phyloP scores from a whole-genome alignment of 371 early-diverging fungal genomes.

The Catenaria anguillulae region DNA sequence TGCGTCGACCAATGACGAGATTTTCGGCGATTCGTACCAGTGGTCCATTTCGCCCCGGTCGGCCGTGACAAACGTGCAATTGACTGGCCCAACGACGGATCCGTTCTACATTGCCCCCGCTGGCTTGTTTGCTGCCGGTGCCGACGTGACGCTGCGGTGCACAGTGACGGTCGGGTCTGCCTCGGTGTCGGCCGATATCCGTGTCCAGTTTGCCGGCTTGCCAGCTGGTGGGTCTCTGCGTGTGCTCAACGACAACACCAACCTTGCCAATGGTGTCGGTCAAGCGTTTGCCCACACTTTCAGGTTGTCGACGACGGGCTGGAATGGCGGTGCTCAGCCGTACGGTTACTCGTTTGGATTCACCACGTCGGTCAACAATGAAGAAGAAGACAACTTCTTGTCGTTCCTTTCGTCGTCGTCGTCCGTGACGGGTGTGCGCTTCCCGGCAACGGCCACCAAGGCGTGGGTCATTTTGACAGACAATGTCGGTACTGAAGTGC shows the following conservation, averaged over 20 bases:
- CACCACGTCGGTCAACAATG: not conserved
- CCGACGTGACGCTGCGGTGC: not conserved
- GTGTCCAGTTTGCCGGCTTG: not conserved
- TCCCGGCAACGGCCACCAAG: not conserved
- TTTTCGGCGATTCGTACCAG: not conserved
- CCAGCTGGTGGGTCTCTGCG: not conserved
- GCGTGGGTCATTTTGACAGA: not conserved
- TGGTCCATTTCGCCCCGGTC: not conserved
- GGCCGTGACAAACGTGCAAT: not conserved
- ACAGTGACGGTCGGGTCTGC: not conserved
- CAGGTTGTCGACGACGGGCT: not conserved
- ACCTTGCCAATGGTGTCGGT: not conserved
- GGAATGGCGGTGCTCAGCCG: not conserved
- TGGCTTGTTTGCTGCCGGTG: too few relatives aligned
- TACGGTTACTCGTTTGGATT: not conserved
- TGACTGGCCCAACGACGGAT: not conserved
- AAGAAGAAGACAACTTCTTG: not conserved
- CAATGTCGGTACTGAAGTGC: not conserved
- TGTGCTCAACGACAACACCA: not conserved
- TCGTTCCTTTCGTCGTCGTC: not conserved
- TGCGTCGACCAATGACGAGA: too few relatives aligned
- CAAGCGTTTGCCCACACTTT: not conserved
- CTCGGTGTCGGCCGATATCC: not conserved
- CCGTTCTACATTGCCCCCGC: too few relatives aligned
- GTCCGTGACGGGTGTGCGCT: not conserved